Evolutionary conservation across 2,329 filamentous ascomycete genomes (phyloP).

Genomic region (Talaromyces sp.): DNA sequence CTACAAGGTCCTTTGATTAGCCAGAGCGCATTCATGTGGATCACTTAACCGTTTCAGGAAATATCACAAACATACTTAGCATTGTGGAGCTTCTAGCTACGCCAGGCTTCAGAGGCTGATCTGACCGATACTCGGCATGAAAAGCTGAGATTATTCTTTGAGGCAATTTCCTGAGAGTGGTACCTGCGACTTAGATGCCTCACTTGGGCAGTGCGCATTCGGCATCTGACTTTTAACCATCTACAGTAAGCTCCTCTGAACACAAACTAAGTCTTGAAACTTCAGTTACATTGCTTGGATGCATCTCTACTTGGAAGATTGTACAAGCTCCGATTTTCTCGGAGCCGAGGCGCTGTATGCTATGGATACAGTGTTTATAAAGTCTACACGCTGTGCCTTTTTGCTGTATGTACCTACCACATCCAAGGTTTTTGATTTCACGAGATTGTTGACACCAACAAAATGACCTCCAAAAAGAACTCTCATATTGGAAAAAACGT

Average conservation of each 20-base stretch:
- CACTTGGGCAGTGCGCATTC: slow-evolving; percentile 4
- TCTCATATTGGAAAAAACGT: not conserved
- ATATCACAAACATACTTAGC: not conserved
- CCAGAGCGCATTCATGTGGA: not conserved
- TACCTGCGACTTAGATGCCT: not conserved
- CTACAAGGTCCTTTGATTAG: not conserved
- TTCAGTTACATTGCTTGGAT: not conserved
- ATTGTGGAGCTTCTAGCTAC: not conserved
- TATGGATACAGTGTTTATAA: not conserved
- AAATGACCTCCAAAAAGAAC: not conserved
- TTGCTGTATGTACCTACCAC: not conserved
- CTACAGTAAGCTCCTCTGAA: not conserved
- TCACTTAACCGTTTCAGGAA: slow-evolving; percentile 3
- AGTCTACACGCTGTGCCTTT: not conserved
- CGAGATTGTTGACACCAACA: not conserved
- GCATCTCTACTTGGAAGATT: not conserved
- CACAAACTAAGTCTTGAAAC: not conserved
- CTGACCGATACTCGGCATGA: not conserved
- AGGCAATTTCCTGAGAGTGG: not conserved
- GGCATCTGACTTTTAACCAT: not conserved
- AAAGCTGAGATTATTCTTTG: not conserved
- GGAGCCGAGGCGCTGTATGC: not conserved
- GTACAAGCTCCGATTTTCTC: not conserved
- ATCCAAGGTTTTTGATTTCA: not conserved
- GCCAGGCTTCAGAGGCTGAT: not conserved